A percentile compares a stretch with the other conserved stretches of the same genome.
Evolutionary conservation across 352 stramenopile species (phyloP).

Genomic region (Pythium apleroticum): DNA sequence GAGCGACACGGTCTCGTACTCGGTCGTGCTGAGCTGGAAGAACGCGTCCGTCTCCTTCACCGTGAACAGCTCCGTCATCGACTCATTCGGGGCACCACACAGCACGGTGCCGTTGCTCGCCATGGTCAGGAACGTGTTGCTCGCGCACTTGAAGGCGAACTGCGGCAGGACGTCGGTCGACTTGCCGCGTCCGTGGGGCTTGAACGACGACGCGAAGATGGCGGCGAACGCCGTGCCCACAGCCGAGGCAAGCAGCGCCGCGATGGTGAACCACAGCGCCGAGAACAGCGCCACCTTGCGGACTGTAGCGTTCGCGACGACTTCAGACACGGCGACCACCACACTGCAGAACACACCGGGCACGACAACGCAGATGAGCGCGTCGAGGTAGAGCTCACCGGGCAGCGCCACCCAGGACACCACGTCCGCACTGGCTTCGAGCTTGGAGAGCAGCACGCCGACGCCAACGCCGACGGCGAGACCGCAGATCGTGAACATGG

Average conservation of each 20-base stretch:
- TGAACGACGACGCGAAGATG: constrained; percentile 32
- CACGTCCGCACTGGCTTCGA: constrained; percentile 21
- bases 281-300: constrained; percentile 27
- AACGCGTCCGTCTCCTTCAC: constrained; percentile 50
- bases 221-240: constrained; percentile 34
- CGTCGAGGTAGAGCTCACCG: constrained; percentile 39
- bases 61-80: constrained; percentile 37
- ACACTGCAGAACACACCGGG: constrained; percentile 43
- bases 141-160: constrained; percentile 33
- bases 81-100: constrained; percentile 40
- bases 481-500: constrained; percentile 12
- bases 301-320: constrained; percentile 28
- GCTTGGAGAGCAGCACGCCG: constrained; percentile 30
- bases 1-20: constrained; percentile 41
- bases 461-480: constrained; percentile 30
- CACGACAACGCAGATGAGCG: constrained; percentile 39
- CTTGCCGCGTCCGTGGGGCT: not conserved
- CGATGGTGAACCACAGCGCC: constrained; percentile 29
- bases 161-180: not conserved
- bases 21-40: constrained; percentile 35
- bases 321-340: constrained; percentile 33
- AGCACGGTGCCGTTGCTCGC: constrained; percentile 34
- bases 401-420: constrained; percentile 35
- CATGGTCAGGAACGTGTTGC: constrained; percentile 39
- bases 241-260: constrained; percentile 34